phyloP scores from a whole-genome alignment of 805 yeast species.

The Ogataea pilisensis region DNA sequence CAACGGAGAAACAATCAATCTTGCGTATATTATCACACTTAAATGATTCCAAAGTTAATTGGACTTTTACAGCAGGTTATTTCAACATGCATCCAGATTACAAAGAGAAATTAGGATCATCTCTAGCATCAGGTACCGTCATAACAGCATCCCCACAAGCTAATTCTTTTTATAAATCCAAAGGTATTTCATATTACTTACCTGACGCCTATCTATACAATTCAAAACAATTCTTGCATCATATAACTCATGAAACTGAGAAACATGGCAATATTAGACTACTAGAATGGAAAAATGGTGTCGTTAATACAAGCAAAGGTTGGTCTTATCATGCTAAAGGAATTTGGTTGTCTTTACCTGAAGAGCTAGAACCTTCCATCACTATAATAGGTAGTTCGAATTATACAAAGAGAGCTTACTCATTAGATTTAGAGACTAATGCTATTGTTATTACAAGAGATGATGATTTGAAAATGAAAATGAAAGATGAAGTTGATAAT shows the following conservation, averaged over 20 bases:
- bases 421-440: constrained; percentile 84
- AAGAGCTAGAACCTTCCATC: constrained; percentile 55
- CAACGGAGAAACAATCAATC: constrained; percentile 80
- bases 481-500: constrained; percentile 62
- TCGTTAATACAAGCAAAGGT: constrained; percentile 75
- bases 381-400: constrained; percentile 91
- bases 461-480: constrained; percentile 46
- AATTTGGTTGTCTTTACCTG: constrained; percentile 70
- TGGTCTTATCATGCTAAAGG: constrained; percentile 99
- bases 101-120: constrained; percentile 50
- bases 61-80: constrained; percentile 96
- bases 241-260: constrained; percentile 2
- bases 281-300: constrained; percentile 84
- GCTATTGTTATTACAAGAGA: constrained; percentile 75
- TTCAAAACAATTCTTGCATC: constrained; percentile 59
- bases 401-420: constrained; percentile 85
- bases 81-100: constrained; percentile 85
- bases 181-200: constrained; percentile 73
- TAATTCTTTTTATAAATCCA: constrained; percentile 84
- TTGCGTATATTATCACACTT: constrained; percentile 55
- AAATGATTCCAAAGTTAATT: constrained; percentile 51
- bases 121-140: constrained; percentile 61
- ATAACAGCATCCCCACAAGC: constrained; percentile 93
- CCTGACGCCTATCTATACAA: constrained; percentile 85
- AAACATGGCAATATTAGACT: constrained; percentile 40